phyloP scores from a whole-genome alignment of 768 basidiomycete genomes.

The Gloeophyllum trabeum region DNA sequence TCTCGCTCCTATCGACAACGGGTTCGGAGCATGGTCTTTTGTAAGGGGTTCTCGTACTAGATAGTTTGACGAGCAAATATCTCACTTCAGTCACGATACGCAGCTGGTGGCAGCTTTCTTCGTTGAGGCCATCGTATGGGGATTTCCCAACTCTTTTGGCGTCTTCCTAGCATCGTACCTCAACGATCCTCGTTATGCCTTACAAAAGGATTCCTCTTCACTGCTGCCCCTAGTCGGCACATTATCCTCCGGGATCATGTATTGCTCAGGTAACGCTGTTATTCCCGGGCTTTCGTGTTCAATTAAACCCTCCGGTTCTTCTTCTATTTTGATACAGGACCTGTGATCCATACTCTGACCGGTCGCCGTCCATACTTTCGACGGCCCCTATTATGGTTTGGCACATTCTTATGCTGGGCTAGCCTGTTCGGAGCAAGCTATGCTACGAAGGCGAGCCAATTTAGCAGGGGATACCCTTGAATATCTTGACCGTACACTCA shows the following conservation, averaged over 20 bases:
- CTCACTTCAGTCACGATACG: too few species aligned
- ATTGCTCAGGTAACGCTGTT: conserved; percentile 12
- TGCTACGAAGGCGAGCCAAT: conserved; percentile 8
- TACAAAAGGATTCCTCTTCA: conserved; percentile 8
- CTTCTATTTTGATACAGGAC: too few species aligned
- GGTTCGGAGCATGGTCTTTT: too few species aligned
- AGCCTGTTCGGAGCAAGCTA: conserved; percentile 18
- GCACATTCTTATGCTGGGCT: conserved; percentile 11
- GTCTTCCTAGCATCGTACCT: conserved; percentile 16
- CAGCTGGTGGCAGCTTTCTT: conserved; percentile 16
- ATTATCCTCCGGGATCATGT: conserved; percentile 9
- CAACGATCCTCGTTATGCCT: conserved; percentile 10
- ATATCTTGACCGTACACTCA: conserved; percentile 5
- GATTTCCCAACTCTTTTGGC: conserved; percentile 16
- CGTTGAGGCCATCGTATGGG: conserved; percentile 17
- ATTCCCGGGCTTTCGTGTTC: conserved; percentile 11
- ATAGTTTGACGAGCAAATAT: too few species aligned
- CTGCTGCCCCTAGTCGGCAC: conserved; percentile 15
- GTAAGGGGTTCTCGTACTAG: too few species aligned
- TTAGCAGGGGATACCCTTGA: neutral
- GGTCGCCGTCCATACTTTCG: conserved; percentile 13
- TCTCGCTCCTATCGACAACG: too few species aligned
- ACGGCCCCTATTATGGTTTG: conserved; percentile 12
- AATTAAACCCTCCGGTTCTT: too few species aligned
- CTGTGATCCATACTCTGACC: too few species aligned